phyloP scores from a whole-genome alignment of 1,139 yeast species.

The Ogataea hybrid region DNA sequence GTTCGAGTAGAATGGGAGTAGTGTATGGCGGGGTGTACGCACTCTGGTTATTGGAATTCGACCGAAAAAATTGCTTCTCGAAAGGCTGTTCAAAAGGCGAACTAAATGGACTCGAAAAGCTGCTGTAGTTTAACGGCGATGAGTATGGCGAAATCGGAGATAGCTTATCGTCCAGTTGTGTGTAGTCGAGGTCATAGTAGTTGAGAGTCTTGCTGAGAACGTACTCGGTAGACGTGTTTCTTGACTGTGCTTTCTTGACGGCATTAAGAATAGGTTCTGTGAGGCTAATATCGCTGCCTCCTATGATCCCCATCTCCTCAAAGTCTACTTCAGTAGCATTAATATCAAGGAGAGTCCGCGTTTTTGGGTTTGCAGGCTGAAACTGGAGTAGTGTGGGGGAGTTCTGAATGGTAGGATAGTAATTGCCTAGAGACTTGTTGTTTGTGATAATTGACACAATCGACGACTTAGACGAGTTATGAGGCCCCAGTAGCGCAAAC shows the following conservation, averaged over 20 bases:
- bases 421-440: constrained; percentile 50
- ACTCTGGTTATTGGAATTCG: constrained; percentile 4
- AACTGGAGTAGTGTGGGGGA: constrained; percentile 56
- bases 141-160: constrained; percentile 22
- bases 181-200: constrained; percentile 29
- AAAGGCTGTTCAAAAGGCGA: constrained; percentile 9
- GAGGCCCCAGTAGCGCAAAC: constrained; percentile 57
- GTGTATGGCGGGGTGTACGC: constrained; percentile 42
- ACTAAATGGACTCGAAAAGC: constrained; percentile 11
- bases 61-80: constrained; percentile 3
- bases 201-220: constrained; percentile 21
- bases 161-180: constrained; percentile 17
- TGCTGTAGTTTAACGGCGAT: constrained; percentile 15
- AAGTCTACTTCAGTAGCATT: constrained; percentile 33
- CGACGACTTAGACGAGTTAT: constrained; percentile 43
- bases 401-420: constrained; percentile 64
- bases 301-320: constrained; percentile 20
- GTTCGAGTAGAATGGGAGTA: constrained; percentile 61
- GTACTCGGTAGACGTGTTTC: constrained; percentile 6
- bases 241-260: constrained; percentile 8
- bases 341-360: constrained; percentile 50
- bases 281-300: constrained; percentile 18
- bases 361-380: constrained; percentile 39
- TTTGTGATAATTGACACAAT: constrained; percentile 46
- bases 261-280: constrained; percentile 14